Evolutionary conservation across 192 early-diverging fungal genomes (phyloP), one percentile per base, ranked within the genome.

Genomic region (Mortierella antarctica): DNA sequence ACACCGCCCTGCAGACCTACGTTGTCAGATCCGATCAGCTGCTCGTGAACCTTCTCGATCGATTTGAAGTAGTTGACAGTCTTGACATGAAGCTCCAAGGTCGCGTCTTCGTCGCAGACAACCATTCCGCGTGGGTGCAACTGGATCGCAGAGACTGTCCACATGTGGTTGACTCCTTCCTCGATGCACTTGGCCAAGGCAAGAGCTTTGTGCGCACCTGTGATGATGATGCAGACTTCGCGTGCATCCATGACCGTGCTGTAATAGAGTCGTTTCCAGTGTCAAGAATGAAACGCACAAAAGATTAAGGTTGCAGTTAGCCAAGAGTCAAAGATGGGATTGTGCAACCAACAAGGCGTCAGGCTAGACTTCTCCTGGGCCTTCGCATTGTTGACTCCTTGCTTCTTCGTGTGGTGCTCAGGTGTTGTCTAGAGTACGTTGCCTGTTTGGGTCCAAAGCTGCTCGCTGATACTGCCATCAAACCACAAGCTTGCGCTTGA

Each of bases 41-140:
- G 86, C 64, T 90, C 84, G 53, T 94, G 92, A 8, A 94, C 94
- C 85, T 93, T 89, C 83, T 95, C 94, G 65, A 95, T 95, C 54
- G 89, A 91, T 83, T 92, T 94, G 76, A 95, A 95, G 83, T 95
- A 95, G 84, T 90, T 90, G 53, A 95, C 94, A 41, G 94, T 95
- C 87, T 95, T 93, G 82, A 96, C 94, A 54, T 96, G 93, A 61
- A 96, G 86, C 84, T 96, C 94, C 52, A 96, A 84, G 2, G 93
- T 94, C 31, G 94, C 93, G 62, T 96, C 94, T 71, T 96, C 94
- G 76, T 96, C 94, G 73, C 94, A 96, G 23, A 93, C 92, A 79
- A 95, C 89, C 80, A 95, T 87, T 23, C 91, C 91, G 70, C 90
- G 90, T 42, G 93, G 91, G 65, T 95, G 93, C 39, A 91, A 83